phyloP scores from a whole-genome alignment of 495 filamentous ascomycete species.

The Tuber borchii region DNA sequence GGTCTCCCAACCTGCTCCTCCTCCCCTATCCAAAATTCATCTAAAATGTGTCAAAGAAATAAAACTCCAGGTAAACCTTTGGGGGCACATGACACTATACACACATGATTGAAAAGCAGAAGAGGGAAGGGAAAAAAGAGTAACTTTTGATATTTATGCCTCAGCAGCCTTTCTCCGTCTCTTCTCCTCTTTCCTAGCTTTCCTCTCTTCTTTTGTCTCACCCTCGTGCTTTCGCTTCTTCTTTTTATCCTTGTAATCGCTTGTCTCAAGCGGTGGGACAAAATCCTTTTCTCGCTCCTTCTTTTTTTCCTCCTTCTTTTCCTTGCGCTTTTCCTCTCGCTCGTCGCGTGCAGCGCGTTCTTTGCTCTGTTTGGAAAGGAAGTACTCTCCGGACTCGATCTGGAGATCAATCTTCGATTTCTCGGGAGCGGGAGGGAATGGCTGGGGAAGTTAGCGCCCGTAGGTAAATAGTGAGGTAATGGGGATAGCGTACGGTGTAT shows the following conservation, averaged over 20 bases:
- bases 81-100: neutral
- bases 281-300: conserved; percentile 77
- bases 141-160: neutral
- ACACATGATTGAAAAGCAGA: neutral
- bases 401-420: conserved; percentile 97
- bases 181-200: conserved; percentile 40
- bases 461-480: conserved; percentile 51
- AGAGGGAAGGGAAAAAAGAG: neutral
- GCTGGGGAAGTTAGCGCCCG: conserved; percentile 43
- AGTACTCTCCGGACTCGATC: conserved; percentile 97
- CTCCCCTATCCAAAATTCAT: neutral
- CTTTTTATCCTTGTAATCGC: conserved; percentile 51
- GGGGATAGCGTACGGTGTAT: conserved; percentile 60
- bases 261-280: conserved; percentile 70
- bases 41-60: neutral
- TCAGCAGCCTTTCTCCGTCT: conserved; percentile 36
- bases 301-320: conserved; percentile 84
- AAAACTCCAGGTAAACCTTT: neutral
- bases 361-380: conserved; percentile 84
- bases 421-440: conserved; percentile 63
- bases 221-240: conserved; percentile 55
- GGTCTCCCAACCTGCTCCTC: neutral
- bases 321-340: conserved; percentile 68
- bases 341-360: conserved; percentile 73
- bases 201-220: conserved; percentile 51